These are phyloP conservation scores for Astrothelium subdiscretum DNA, from an alignment of 495 filamentous ascomycete species.

Conservation along the genomic window DNA sequence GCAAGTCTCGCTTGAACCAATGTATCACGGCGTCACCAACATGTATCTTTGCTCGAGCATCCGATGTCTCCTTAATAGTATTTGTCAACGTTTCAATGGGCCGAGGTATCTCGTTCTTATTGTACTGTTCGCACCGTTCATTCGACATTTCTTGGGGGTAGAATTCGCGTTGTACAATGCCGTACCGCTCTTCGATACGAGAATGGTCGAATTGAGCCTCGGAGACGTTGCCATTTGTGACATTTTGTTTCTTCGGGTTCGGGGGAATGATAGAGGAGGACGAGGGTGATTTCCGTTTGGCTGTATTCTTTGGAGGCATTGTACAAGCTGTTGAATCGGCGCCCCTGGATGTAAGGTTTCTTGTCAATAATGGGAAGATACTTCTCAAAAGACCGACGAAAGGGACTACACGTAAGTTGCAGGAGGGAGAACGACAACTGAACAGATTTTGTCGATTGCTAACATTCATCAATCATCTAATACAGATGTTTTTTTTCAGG, in stretches of 20 bases:
- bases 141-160: conserved; percentile 82
- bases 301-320: not conserved
- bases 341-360: not conserved
- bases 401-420: too few relatives aligned
- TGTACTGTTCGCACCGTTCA: conserved; percentile 60
- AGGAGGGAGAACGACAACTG: too few relatives aligned
- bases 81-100: conserved; percentile 43
- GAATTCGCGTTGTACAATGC: conserved; percentile 48
- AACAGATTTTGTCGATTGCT: too few relatives aligned
- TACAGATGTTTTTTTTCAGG: too few relatives aligned
- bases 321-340: not conserved
- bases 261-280: not conserved
- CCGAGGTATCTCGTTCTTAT: conserved; percentile 48
- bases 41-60: conserved; percentile 24
- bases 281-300: not conserved
- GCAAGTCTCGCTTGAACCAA: conserved; percentile 84
- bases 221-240: not conserved
- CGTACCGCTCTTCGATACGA: conserved; percentile 18
- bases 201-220: conserved; percentile 20
- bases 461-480: too few relatives aligned
- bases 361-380: not conserved
- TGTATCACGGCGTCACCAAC: conserved; percentile 62
- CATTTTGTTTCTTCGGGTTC: not conserved
- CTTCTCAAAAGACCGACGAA: too few relatives aligned
- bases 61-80: conserved; percentile 18